A percentile compares a stretch with the other conserved stretches of the same genome.
phyloP scores from a whole-genome alignment of 495 filamentous ascomycete genomes.

The Penicillium desertorum region DNA sequence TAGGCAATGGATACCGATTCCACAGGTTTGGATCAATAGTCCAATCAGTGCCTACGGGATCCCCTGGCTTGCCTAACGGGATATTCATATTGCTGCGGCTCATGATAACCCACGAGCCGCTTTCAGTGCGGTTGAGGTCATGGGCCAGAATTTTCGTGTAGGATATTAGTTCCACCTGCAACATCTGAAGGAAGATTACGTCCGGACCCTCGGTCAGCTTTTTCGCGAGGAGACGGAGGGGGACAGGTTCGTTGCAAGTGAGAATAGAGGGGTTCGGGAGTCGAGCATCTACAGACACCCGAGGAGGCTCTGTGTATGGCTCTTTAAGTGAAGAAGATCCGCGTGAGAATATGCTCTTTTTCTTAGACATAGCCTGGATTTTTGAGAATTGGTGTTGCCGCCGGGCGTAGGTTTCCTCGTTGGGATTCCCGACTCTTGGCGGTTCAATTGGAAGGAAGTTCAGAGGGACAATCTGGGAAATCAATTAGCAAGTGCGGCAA shows the following conservation, averaged over 20 bases:
- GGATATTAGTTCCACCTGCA: constrained; percentile 80
- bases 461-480: constrained; percentile 54
- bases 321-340: constrained; percentile 29
- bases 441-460: constrained; percentile 93
- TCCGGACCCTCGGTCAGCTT: constrained; percentile 65
- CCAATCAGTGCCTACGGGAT: constrained; percentile 63
- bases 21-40: constrained; percentile 67
- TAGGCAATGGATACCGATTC: constrained; percentile 68
- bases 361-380: constrained; percentile 40
- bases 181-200: constrained; percentile 67
- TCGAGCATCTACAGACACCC: constrained; percentile 70
- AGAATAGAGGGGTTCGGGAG: constrained; percentile 86
- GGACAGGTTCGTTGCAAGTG: constrained; percentile 82
- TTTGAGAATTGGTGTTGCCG: constrained; percentile 72
- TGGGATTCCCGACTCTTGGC: constrained; percentile 63
- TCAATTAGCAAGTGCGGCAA: constrained; percentile 8
- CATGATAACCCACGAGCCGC: constrained; percentile 65
- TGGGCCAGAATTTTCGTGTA: constrained; percentile 76
- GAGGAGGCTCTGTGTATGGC: constrained; percentile 38
- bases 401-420: constrained; percentile 80
- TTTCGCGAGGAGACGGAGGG: constrained; percentile 73
- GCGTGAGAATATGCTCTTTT: constrained; percentile 57
- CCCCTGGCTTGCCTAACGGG: constrained; percentile 56
- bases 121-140: constrained; percentile 63
- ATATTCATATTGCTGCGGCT: constrained; percentile 67